A percentile compares a stretch with the other conserved stretches of the same genome.
Evolutionary conservation across 192 early-diverging fungal species (phyloP).

Genomic region (Coemansia sp.): DNA sequence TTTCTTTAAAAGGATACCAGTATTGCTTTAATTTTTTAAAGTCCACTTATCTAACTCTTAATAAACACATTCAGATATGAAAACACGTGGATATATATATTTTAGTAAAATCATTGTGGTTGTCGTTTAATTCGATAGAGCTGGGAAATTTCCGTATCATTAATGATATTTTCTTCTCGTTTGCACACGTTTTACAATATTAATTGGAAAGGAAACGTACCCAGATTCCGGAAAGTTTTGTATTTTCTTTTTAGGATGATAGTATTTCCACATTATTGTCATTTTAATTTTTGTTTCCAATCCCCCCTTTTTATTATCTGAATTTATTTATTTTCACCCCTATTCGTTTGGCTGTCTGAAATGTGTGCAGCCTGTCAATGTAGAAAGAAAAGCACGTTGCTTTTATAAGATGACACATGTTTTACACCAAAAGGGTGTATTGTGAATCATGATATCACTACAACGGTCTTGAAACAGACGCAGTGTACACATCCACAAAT

Average conservation of each 20-base stretch:
- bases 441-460: too few relatives aligned
- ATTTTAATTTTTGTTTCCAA: too few relatives aligned
- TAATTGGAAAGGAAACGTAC: not conserved
- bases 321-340: too few relatives aligned
- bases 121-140: not conserved
- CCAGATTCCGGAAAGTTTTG: not conserved
- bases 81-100: not conserved
- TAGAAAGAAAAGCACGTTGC: too few relatives aligned
- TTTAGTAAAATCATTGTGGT: not conserved
- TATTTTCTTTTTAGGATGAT: not conserved
- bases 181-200: not conserved
- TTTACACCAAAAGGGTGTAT: too few relatives aligned
- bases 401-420: too few relatives aligned
- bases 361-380: too few relatives aligned
- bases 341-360: too few relatives aligned
- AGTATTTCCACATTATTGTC: not conserved
- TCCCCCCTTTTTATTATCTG: too few relatives aligned
- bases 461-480: too few relatives aligned
- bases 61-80: not conserved
- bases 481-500: too few relatives aligned
- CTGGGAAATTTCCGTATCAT: not conserved
- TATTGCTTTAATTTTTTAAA: not conserved
- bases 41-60: not conserved
- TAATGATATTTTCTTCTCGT: not conserved
- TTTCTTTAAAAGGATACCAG: not conserved